These are phyloP conservation scores for grape (Vitis vinifera) DNA, from an alignment of 164 flowering plant species.

Conservation along the genomic window DNA sequence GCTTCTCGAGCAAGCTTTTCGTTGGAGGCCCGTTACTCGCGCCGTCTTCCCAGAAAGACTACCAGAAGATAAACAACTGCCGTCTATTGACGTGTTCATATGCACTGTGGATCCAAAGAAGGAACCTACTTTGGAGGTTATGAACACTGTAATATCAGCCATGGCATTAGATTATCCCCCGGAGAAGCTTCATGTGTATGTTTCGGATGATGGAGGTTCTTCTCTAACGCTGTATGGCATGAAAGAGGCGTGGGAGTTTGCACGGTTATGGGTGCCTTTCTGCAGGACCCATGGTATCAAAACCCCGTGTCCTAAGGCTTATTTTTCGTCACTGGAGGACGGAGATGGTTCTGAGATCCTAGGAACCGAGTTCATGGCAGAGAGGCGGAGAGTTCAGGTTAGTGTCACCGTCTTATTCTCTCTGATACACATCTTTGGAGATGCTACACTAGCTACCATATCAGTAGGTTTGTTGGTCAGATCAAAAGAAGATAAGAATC, in stretches of 20 bases:
- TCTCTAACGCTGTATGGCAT: conserved; percentile 37
- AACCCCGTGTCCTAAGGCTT: conserved; percentile 50
- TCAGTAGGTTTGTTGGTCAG: no score
- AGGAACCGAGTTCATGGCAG: conserved; percentile 16
- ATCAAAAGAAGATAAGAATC: no score
- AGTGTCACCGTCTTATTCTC: not conserved
- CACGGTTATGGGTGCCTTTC: conserved; percentile 61
- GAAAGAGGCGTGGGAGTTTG: conserved; percentile 46
- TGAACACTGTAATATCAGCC: conserved; percentile 75
- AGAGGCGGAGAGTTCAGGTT: conserved; percentile 35
- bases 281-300: conserved; percentile 43
- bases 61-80: conserved; percentile 35
- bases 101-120: conserved; percentile 61
- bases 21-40: conserved; percentile 53
- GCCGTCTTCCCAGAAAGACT: conserved; percentile 43
- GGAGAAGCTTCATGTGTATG: conserved; percentile 60
- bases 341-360: conserved; percentile 1
- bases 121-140: conserved; percentile 56
- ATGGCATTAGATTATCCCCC: conserved; percentile 67
- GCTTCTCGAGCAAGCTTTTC: conserved; percentile 35
- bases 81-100: conserved; percentile 52
- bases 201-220: conserved; percentile 70
- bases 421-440: not conserved
- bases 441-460: no score
- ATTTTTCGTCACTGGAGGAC: conserved; percentile 28